Evolutionary conservation across 2,329 filamentous ascomycete species (phyloP), one percentile per base, ranked within the genome.

Genomic region (Exophiala sp.): DNA sequence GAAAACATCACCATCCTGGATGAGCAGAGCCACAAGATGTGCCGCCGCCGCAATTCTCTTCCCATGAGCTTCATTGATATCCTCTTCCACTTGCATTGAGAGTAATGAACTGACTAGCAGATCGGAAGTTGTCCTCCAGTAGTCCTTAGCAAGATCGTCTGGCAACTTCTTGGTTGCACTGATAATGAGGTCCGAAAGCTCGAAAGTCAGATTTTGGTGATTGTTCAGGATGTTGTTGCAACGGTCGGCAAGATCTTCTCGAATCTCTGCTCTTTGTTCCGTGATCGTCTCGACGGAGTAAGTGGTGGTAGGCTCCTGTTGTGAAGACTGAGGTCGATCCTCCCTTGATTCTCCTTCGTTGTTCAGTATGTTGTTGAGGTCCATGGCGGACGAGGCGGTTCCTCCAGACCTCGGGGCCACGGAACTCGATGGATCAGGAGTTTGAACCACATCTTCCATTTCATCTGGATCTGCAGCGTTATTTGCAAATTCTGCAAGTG

Each of bases 151-250:
- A 62, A 70, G 79, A 60, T 70, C 82, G 68, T 81, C 84, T 65
- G 67, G 81, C 62, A 74, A 86, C 65, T 83, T 86, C 29, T 77
- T 74, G 7, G 83, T 82, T 20, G 90, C 86, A 3, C 86, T 85
- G 35, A 82, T 82, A 50, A 99, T 91, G 16, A 99, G 78, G 64
- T 96, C 91, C 0, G 91, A 84, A 43, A 99, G 78, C 66, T 97
- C 92, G 63, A 96, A 94, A 0, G 94, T 95, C 9, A 92, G 85
- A 62, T 89, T 85, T 11, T 91, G 86, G 63, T 97, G 91, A 35
- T 87, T 86, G 68, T 92, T 88, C 49, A 99, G 85, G 33, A 97
- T 85, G 65, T 96, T 91, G 18, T 99, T 77, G 61, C 89, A 95
- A 54, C 90, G 87, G 63, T 96, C 91, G 55, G 97, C 91, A 50